Base-by-base conservation (phyloP, 106 monocot species). In the Phalaenopsis aphrodite region DNA sequence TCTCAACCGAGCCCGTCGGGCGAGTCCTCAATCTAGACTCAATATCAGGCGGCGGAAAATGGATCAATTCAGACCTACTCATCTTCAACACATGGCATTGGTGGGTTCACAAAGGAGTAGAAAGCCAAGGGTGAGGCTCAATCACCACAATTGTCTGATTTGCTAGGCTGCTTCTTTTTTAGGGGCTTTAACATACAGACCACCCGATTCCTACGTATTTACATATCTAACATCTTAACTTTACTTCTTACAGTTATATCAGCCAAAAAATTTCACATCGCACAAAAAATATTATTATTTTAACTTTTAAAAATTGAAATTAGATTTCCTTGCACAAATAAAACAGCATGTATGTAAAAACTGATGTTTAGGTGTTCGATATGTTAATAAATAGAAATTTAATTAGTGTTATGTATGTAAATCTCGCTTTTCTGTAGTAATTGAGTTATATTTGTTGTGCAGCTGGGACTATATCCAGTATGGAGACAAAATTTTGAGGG, bases 51-150 rank as follows among this genome's bases (percentile, higher is more conserved):
- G 89, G 91, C 36, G 49, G 46, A 3, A 76, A 79, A 1, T 91
- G 91, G 91, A 38, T 83, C 14, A 80, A 78, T 18, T 79, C 75
- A 0, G 87, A 91, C 82, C 17, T 89, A 56, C 81, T 91, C 8
- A 87, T 91, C 85, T 91, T 91, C 85, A 91, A 91, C 87, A 85
- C 91, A 7, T 85, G 89, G 87, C 91, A 91, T 64, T 89, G 89
- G 89, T 89, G 89, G 89, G 42, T 82, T 42, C 82, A 80, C 78
- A 80, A 42, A 1, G 89, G 89, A 9, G 66, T 66, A 16, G 76
- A 48, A 8, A 76, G 76, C 76, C 76, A 76, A 52, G 76, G 76
- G 76, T 76, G 18, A 45, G 74, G 19, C 6, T 19, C 77, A 49
- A 41, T 84, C 77, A 68, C 72, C 81, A 84, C 83, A 42, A 77